Percentiles rank a stretch among this genome's conserved stretches.
These are phyloP conservation scores for Ramalina peruviana DNA, from an alignment of 495 filamentous ascomycete species.

Conservation along the genomic window DNA sequence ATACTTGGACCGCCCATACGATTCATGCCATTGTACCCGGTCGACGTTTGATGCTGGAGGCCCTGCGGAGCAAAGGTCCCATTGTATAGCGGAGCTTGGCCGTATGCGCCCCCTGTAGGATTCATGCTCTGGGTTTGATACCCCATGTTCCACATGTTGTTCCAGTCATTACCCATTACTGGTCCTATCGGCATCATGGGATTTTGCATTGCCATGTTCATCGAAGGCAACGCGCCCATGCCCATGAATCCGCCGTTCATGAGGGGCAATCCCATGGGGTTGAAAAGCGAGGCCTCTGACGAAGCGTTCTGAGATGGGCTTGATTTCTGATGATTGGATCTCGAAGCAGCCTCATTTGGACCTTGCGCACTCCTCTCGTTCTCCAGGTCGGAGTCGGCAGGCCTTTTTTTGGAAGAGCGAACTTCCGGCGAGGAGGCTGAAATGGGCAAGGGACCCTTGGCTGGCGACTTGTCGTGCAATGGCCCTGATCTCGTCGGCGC, in stretches of 20 bases:
- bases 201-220: slow-evolving; percentile 36
- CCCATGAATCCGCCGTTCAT: slow-evolving; percentile 25
- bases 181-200: slow-evolving; percentile 28
- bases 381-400: slow-evolving; percentile 57
- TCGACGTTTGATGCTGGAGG: background rate
- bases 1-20: slow-evolving; percentile 3
- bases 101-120: slow-evolving; percentile 1
- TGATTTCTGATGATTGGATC: slow-evolving; percentile 19
- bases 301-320: background rate
- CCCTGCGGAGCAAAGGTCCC: background rate
- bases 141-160: slow-evolving; percentile 6
- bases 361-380: slow-evolving; percentile 50
- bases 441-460: background rate
- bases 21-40: background rate
- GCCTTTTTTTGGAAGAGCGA: slow-evolving; percentile 27
- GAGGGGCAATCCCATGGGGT: slow-evolving; percentile 29
- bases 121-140: slow-evolving; percentile 8
- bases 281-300: slow-evolving; percentile 8
- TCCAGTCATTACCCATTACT: slow-evolving; percentile 13
- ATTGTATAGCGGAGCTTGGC: background rate
- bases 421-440: slow-evolving; percentile 5
- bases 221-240: slow-evolving; percentile 25
- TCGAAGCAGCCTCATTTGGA: slow-evolving; percentile 9
- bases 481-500: slow-evolving; percentile 18
- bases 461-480: background rate